A percentile compares a stretch with the other conserved stretches of the same genome.
Evolutionary conservation across 78 protist species (phyloP).

Genomic region (Parvularia atlantis): DNA sequence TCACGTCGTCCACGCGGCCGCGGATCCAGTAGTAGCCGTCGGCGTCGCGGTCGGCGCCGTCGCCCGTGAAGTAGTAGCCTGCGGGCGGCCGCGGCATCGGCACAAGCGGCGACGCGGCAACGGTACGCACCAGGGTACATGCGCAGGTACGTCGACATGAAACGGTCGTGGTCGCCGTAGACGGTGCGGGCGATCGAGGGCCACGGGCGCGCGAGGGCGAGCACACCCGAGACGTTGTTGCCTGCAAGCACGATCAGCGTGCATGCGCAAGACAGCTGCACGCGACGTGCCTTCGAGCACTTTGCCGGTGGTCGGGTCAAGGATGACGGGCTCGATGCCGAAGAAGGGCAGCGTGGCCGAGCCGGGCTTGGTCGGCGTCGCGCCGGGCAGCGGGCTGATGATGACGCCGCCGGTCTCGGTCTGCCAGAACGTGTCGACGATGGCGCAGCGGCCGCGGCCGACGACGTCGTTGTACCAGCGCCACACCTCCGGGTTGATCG

Average conservation of each 20-base stretch:
- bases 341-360: constrained; percentile 83
- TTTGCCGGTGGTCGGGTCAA: constrained; percentile 50
- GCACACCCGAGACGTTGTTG: constrained; percentile 31
- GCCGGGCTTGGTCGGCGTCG: constrained; percentile 83
- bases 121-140: neutral
- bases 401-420: constrained; percentile 93
- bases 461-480: constrained; percentile 73
- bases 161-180: constrained; percentile 18
- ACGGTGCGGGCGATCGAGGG: constrained; percentile 23
- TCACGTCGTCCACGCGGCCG: constrained; percentile 84
- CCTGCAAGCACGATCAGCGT: constrained; percentile 4
- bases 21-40: constrained; percentile 27
- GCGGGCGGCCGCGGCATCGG: neutral
- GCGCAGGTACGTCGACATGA: neutral
- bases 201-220: constrained; percentile 23
- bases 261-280: neutral
- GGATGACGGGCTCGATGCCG: constrained; percentile 72
- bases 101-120: neutral
- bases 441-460: constrained; percentile 46
- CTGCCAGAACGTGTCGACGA: constrained; percentile 97
- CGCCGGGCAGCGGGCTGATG: constrained; percentile 86
- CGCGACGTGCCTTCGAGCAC: constrained; percentile 15
- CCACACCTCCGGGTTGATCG: constrained; percentile 83
- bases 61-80: constrained; percentile 38
- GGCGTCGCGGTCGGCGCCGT: constrained; percentile 15